A percentile compares a stretch with the other conserved stretches of the same genome.
These are phyloP conservation scores for Pelargonium cotyledonis DNA, from an alignment of 441 rosid species.

Conservation along the genomic window DNA sequence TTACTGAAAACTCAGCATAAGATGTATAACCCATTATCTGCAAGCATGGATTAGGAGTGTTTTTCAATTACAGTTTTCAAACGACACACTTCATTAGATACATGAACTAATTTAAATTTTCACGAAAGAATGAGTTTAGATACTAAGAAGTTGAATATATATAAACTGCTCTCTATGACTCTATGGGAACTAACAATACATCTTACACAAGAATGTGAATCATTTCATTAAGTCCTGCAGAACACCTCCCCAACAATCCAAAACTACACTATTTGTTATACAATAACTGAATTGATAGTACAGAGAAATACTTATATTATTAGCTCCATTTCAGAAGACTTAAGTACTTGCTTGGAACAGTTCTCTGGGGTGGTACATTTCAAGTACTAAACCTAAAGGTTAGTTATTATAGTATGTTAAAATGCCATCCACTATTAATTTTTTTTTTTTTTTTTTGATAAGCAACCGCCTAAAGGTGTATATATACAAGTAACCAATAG, in stretches of 20 bases:
- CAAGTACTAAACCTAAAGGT: neutral
- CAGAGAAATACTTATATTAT: too few relatives aligned
- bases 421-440: too few relatives aligned
- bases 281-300: too few relatives aligned
- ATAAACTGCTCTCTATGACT: neutral
- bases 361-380: neutral
- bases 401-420: neutral
- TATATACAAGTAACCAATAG: too few relatives aligned
- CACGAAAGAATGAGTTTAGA: neutral
- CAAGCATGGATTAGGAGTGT: slow-evolving; percentile 11
- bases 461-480: too few relatives aligned
- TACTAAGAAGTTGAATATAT: neutral
- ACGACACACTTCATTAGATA: slow-evolving; percentile 4
- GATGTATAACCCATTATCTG: slow-evolving; percentile 76
- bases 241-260: neutral
- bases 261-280: neutral
- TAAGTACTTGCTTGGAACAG: too few relatives aligned
- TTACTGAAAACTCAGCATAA: slow-evolving; percentile 64
- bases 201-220: neutral
- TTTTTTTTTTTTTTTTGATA: too few relatives aligned
- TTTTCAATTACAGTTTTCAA: neutral
- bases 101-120: neutral
- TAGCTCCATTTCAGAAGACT: too few relatives aligned
- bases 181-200: neutral
- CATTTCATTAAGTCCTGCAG: neutral